Conservation (phyloP, 2,329 filamentous ascomycete genomes). For the Cladosporium sp. region DNA sequence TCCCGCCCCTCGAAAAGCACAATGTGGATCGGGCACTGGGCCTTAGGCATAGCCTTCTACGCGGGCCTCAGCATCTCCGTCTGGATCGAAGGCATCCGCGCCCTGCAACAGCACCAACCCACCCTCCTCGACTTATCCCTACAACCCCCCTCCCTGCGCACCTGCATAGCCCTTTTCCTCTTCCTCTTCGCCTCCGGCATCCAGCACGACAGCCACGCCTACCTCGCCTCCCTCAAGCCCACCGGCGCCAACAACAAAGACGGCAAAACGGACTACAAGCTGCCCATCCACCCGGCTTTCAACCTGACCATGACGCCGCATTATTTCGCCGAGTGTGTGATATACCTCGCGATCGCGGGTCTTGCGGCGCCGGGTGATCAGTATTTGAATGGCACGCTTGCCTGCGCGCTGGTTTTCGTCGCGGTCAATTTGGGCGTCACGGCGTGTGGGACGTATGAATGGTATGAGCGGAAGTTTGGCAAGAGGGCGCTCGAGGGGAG, state of each 20-base stretch:
- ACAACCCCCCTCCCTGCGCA: slow-evolving; percentile 46
- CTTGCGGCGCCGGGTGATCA: slow-evolving; percentile 65
- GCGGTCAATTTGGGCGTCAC: slow-evolving; percentile 76
- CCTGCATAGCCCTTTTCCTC: slow-evolving; percentile 53
- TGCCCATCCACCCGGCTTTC: slow-evolving; percentile 73
- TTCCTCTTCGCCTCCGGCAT: slow-evolving; percentile 67
- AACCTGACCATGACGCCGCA: slow-evolving; percentile 74
- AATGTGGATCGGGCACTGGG: slow-evolving; percentile 86
- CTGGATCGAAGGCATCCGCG: slow-evolving; percentile 79
- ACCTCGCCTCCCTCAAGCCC: slow-evolving; percentile 38
- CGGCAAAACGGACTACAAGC: slow-evolving; percentile 64
- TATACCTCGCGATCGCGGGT: slow-evolving; percentile 76
- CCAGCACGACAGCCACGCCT: slow-evolving; percentile 61
- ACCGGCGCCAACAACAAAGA: slow-evolving; percentile 4
- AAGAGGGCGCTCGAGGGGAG: slow-evolving; percentile 55
- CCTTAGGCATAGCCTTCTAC: slow-evolving; percentile 76
- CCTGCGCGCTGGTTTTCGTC: slow-evolving; percentile 69
- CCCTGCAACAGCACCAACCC: slow-evolving; percentile 33
- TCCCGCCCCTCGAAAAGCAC: slow-evolving; percentile 63
- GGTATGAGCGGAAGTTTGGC: slow-evolving; percentile 77
- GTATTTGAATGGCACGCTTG: slow-evolving; percentile 67
- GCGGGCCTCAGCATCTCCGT: slow-evolving; percentile 66
- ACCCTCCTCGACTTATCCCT: slow-evolving; percentile 35
- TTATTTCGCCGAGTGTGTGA: slow-evolving; percentile 81
- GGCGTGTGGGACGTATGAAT: slow-evolving; percentile 70